phyloP scores from a whole-genome alignment of 2,329 filamentous ascomycete species.

The Ophiostoma angusticollis region DNA sequence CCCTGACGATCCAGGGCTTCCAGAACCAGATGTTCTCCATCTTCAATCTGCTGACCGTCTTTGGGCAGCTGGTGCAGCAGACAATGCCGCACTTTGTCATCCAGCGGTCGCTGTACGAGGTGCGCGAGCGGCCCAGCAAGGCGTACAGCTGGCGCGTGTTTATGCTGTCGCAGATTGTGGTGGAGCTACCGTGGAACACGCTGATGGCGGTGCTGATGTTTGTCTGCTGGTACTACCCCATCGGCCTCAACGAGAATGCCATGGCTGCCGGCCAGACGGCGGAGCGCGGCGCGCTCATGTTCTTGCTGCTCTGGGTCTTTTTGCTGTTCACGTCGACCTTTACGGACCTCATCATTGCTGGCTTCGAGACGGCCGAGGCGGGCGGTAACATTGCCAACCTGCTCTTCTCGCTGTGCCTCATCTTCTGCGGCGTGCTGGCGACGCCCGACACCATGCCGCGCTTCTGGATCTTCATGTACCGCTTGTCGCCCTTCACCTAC shows the following conservation, averaged over 20 bases:
- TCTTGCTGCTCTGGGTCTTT: constrained; percentile 67
- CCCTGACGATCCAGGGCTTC: constrained; percentile 61
- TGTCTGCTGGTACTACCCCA: constrained; percentile 71
- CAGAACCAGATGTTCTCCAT: constrained; percentile 81
- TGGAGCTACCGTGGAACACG: constrained; percentile 81
- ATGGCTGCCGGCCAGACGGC: constrained; percentile 43
- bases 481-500: constrained; percentile 72
- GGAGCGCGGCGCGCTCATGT: constrained; percentile 66
- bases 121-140: constrained; percentile 72
- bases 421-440: constrained; percentile 52
- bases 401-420: constrained; percentile 43
- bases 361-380: constrained; percentile 54
- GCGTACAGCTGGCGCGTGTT: constrained; percentile 79
- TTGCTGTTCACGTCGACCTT: constrained; percentile 62
- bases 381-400: constrained; percentile 51
- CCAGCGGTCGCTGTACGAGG: constrained; percentile 71
- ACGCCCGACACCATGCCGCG: constrained; percentile 44
- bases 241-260: constrained; percentile 64
- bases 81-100: constrained; percentile 80
- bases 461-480: constrained; percentile 78
- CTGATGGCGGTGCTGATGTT: constrained; percentile 52
- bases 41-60: constrained; percentile 73
- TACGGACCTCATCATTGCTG: constrained; percentile 60
- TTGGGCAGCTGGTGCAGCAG: constrained; percentile 66
- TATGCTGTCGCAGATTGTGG: constrained; percentile 69